Percentiles rank a stretch among this genome's conserved stretches.
Evolutionary conservation across 441 rosid genomes (phyloP).

Genomic region (Pelargonium cotyledonis): DNA sequence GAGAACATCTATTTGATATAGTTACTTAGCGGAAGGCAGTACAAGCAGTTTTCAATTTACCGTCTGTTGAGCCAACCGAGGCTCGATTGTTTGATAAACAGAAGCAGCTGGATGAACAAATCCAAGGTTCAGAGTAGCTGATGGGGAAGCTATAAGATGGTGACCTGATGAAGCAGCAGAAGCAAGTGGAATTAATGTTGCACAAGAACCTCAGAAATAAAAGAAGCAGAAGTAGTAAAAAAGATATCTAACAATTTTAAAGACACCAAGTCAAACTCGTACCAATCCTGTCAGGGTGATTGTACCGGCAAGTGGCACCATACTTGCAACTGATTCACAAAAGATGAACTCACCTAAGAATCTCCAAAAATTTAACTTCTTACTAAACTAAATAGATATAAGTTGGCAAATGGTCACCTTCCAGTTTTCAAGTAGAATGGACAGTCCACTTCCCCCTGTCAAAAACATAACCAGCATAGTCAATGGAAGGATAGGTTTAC

Average conservation of each 20-base stretch:
- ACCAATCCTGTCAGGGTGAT: conserved; percentile 93
- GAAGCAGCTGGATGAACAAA: conserved; percentile 52
- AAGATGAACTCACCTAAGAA: conserved; percentile 16
- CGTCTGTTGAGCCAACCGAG: conserved; percentile 37
- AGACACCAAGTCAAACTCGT: conserved; percentile 18
- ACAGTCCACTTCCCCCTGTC: conserved; percentile 82
- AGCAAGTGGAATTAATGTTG: conserved; percentile 57
- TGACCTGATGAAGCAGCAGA: conserved; percentile 45
- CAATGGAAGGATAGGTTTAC: conserved; percentile 5
- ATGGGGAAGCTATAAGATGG: conserved; percentile 39
- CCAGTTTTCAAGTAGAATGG: conserved; percentile 94
- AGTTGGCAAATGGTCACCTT: conserved; percentile 43
- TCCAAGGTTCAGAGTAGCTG: conserved; percentile 46
- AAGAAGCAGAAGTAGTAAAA: conserved; percentile 12
- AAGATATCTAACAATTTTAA: neutral
- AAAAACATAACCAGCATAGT: conserved; percentile 20
- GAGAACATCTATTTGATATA: neutral
- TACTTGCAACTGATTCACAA: conserved; percentile 71
- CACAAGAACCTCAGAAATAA: conserved; percentile 14
- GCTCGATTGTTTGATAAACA: conserved; percentile 53
- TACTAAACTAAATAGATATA: conserved; percentile 4
- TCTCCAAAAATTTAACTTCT: neutral
- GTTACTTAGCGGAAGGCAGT: neutral
- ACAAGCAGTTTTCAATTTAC: conserved; percentile 22
- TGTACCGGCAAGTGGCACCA: conserved; percentile 85